A percentile compares a stretch with the other conserved stretches of the same genome.
Evolutionary conservation across 805 yeast species (phyloP).

Genomic region (Myxozyma lipomycoides): DNA sequence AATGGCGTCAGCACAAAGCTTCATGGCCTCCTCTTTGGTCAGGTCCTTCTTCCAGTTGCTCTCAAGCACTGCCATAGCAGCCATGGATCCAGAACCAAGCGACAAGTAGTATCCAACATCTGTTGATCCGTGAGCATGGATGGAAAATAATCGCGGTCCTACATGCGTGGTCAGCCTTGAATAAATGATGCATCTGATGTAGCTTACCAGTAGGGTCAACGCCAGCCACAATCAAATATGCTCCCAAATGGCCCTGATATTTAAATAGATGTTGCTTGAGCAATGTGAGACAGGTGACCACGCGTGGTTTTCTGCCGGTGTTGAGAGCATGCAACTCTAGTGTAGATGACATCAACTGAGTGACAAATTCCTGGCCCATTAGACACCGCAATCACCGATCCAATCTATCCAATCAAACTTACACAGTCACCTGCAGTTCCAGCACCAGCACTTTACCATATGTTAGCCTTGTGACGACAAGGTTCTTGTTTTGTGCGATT

Average conservation of each 20-base stretch:
- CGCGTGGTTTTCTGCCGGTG: slow-evolving; percentile 84
- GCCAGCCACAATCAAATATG: slow-evolving; percentile 97
- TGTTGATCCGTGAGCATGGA: slow-evolving; percentile 97
- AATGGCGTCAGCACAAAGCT: slow-evolving; percentile 85
- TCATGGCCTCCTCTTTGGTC: slow-evolving; percentile 85
- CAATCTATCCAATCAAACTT: slow-evolving; percentile 8
- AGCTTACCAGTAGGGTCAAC: slow-evolving; percentile 86
- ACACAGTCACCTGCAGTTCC: slow-evolving; percentile 98
- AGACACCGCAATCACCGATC: not conserved
- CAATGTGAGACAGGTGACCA: slow-evolving; percentile 86
- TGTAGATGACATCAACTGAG: slow-evolving; percentile 86
- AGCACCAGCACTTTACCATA: slow-evolving; percentile 92
- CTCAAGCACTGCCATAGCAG: slow-evolving; percentile 97
- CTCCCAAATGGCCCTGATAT: slow-evolving; percentile 97
- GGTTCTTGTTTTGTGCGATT: no score
- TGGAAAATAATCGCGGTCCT: slow-evolving; percentile 74
- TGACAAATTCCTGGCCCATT: slow-evolving; percentile 67
- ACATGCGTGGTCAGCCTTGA: not conserved
- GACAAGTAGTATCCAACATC: slow-evolving; percentile 92
- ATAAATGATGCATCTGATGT: not conserved
- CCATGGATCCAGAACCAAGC: slow-evolving; percentile 93
- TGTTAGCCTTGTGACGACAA: no score
- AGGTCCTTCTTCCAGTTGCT: slow-evolving; percentile 76
- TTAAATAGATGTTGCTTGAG: slow-evolving; percentile 93
- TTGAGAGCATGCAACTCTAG: slow-evolving; percentile 84